phyloP scores from a whole-genome alignment of 2,329 filamentous ascomycete species.

The Botrytis hyacinthi region DNA sequence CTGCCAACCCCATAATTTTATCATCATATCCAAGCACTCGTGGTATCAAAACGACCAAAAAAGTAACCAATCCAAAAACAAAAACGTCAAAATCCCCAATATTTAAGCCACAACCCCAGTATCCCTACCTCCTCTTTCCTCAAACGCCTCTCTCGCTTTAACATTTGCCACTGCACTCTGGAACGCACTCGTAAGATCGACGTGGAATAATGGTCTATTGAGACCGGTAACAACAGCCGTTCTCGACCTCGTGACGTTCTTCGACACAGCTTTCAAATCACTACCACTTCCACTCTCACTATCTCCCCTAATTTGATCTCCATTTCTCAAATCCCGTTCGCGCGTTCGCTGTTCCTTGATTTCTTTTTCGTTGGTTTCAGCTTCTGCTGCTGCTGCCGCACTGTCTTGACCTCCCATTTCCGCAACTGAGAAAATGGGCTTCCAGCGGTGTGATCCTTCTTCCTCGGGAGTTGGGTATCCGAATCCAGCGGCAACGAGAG shows the following conservation, averaged over 20 bases:
- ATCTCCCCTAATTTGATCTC: conserved; percentile 34
- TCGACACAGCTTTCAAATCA: conserved; percentile 26
- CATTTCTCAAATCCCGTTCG: conserved; percentile 35
- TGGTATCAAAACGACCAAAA: conserved; percentile 17
- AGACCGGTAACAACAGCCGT: conserved; percentile 76
- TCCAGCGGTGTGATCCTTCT: conserved; percentile 64
- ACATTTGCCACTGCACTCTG: conserved; percentile 84
- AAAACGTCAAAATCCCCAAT: background rate
- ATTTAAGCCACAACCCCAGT: conserved; percentile 29
- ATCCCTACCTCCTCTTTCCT: conserved; percentile 33
- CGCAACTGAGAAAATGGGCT: conserved; percentile 91
- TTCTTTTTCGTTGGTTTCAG: conserved; percentile 50
- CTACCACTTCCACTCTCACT: conserved; percentile 26
- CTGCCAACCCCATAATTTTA: background rate
- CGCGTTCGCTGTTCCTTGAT: conserved; percentile 31
- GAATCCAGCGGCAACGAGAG: conserved; percentile 82
- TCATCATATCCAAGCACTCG: conserved; percentile 12
- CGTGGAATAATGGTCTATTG: conserved; percentile 88
- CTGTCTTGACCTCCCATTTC: conserved; percentile 73
- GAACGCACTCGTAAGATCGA: conserved; percentile 84
- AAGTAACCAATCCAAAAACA: background rate
- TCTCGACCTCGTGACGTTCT: conserved; percentile 43
- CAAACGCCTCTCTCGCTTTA: conserved; percentile 50
- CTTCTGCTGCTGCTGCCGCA: conserved; percentile 67
- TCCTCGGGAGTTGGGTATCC: conserved; percentile 66